Percentiles rank a stretch among this genome's conserved stretches.
phyloP scores from a whole-genome alignment of 371 early-diverging fungal genomes.

The Entomophthora muscae region DNA sequence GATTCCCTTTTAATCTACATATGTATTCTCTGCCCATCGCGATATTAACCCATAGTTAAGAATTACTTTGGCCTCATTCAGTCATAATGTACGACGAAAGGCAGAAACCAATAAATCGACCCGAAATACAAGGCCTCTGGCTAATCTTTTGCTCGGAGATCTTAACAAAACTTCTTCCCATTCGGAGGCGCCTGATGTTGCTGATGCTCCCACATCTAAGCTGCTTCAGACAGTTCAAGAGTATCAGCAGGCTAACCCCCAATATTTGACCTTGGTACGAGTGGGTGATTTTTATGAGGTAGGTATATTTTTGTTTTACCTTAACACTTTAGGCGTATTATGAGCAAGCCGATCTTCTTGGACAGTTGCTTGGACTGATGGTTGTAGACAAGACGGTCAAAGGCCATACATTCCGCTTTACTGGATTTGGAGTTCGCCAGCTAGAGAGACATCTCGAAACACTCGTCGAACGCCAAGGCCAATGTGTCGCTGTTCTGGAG shows the following conservation, averaged over 20 bases:
- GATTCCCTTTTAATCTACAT: too few species aligned
- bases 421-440: conserved; percentile 56
- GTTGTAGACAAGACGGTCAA: conserved; percentile 30
- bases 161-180: neutral
- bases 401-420: conserved; percentile 31
- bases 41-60: too few species aligned
- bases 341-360: conserved; percentile 49
- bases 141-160: neutral
- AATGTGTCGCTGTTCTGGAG: conserved; percentile 72
- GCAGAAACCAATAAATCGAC: neutral
- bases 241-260: conserved; percentile 42
- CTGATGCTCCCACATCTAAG: conserved; percentile 6
- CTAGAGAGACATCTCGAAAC: conserved; percentile 59
- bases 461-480: conserved; percentile 42
- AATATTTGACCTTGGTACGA: conserved; percentile 65
- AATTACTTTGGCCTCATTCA: too few species aligned
- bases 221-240: conserved; percentile 26
- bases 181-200: neutral
- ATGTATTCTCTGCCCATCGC: too few species aligned
- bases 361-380: conserved; percentile 45
- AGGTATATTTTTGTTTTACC: too few species aligned
- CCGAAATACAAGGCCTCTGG: neutral
- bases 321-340: conserved; percentile 40
- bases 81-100: neutral
- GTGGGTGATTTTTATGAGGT: conserved; percentile 91